A percentile compares a stretch with the other conserved stretches of the same genome.
phyloP scores from a whole-genome alignment of 495 filamentous ascomycete species.

The Symbiotaphrina buchneri region DNA sequence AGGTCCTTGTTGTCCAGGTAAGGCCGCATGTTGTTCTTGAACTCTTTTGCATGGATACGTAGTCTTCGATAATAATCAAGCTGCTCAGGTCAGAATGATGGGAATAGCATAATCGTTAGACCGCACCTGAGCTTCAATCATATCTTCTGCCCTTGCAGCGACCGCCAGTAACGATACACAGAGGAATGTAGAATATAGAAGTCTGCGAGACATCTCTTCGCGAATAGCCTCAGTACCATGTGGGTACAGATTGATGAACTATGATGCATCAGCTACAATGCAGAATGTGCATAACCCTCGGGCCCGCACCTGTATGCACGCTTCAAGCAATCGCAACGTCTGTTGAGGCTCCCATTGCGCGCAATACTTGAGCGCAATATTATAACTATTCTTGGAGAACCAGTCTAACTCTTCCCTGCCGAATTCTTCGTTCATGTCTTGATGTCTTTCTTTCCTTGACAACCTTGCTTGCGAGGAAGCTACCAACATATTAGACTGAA shows the following conservation, averaged over 20 bases:
- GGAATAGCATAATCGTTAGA: neutral
- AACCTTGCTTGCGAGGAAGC: slow-evolving; percentile 22
- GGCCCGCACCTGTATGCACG: slow-evolving; percentile 25
- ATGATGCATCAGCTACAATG: neutral
- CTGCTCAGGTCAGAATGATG: slow-evolving; percentile 3
- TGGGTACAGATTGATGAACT: slow-evolving; percentile 38
- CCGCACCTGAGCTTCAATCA: slow-evolving; percentile 25
- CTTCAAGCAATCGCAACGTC: slow-evolving; percentile 29
- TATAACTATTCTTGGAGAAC: slow-evolving; percentile 64
- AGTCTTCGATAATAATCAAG: slow-evolving; percentile 35
- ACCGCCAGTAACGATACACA: slow-evolving; percentile 30
- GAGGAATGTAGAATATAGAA: slow-evolving; percentile 48
- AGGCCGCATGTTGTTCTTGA: slow-evolving; percentile 17
- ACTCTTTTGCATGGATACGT: slow-evolving; percentile 29
- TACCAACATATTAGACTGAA: slow-evolving; percentile 7
- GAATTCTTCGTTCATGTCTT: slow-evolving; percentile 20
- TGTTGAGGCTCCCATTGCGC: slow-evolving; percentile 25
- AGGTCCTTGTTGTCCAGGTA: slow-evolving; percentile 15
- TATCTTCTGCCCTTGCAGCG: slow-evolving; percentile 40
- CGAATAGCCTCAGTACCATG: slow-evolving; percentile 17
- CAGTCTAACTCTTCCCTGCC: slow-evolving; percentile 45
- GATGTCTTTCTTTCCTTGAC: slow-evolving; percentile 7
- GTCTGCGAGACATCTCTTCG: slow-evolving; percentile 29
- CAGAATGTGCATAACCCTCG: neutral
- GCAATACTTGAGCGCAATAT: slow-evolving; percentile 39